These are phyloP conservation scores for Orbilia brochopaga DNA, from an alignment of 2,329 filamentous ascomycete species.

Conservation along the genomic window DNA sequence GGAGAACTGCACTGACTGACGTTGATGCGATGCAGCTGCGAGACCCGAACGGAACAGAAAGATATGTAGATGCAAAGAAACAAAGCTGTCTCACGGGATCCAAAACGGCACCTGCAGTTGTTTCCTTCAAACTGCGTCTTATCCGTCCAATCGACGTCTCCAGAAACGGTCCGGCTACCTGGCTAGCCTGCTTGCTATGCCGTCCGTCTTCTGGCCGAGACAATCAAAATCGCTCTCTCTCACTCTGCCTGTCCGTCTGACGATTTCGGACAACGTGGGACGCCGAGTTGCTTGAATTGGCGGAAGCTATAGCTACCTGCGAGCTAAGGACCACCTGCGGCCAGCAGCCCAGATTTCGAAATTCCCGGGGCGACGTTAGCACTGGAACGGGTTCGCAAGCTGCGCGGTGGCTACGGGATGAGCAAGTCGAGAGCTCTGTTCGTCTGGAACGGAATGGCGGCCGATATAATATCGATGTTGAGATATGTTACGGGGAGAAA, in stretches of 20 bases:
- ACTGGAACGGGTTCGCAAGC: slow-evolving; percentile 31
- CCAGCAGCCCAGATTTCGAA: slow-evolving; percentile 20
- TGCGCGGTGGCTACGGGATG: slow-evolving; percentile 17
- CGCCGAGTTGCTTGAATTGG: slow-evolving; percentile 47
- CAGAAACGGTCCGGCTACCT: slow-evolving; percentile 45
- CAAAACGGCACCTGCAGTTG: slow-evolving; percentile 51
- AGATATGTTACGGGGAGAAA: slow-evolving; percentile 33
- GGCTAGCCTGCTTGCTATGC: slow-evolving; percentile 33
- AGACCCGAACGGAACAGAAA: too few species aligned
- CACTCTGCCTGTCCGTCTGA: slow-evolving; percentile 39
- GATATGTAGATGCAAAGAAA: slow-evolving; percentile 15
- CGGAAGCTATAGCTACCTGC: slow-evolving; percentile 32
- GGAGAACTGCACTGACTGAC: slow-evolving; percentile 28
- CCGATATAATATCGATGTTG: slow-evolving; percentile 30
- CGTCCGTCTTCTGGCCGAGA: slow-evolving; percentile 34
- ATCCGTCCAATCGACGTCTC: slow-evolving; percentile 46
- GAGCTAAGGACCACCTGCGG: slow-evolving; percentile 10
- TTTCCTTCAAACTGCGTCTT: slow-evolving; percentile 23
- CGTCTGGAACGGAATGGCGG: slow-evolving; percentile 44
- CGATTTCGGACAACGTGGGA: slow-evolving; percentile 46
- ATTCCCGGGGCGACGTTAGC: slow-evolving; percentile 33
- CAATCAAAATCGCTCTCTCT: too few species aligned
- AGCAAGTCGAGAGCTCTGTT: slow-evolving; percentile 15
- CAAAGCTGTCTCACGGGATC: slow-evolving; percentile 42
- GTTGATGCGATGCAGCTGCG: slow-evolving; percentile 40